Evolutionary conservation across 768 basidiomycete species (phyloP), one percentile per base, ranked within the genome.

Genomic region (Punctularia strigosozonata): DNA sequence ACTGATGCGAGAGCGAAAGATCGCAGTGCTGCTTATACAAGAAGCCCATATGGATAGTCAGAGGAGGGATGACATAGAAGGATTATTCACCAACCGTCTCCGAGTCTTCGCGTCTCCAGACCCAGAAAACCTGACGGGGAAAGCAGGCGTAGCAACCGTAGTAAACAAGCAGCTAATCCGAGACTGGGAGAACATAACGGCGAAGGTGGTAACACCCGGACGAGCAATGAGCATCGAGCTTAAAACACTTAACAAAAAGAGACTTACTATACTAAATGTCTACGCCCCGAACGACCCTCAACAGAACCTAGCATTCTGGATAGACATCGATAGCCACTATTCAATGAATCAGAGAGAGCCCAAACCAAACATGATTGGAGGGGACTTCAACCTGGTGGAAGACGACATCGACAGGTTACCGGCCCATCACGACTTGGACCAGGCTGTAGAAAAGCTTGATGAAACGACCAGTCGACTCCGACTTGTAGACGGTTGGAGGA

Each of bases 401-500:
- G 28, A 30, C 15, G 28, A 10, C 15, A 30, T 30, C 28, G 28
- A 30, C 28, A 10, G 28, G 28, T 15, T 30, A 10, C 28, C 28
- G 15, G 15, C 15, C 10, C 28, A 30, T 30, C 10, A 30, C 10
- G 28, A 30, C 28, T 30, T 15, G 28, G 15, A 15, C 10, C 8
- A 7, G 0, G 41, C 54, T 2, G 37, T 42, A 0, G 23, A 45
- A 1, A 47, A 49, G 0, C 46, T 67, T 0, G 40, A 42, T 1
- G 31, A 47, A 0, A 40, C 65, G 0, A 60, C 56, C 40, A 10
- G 8, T 0, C 18, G 8, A 3, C 38, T 58, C 0, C 4, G 46
- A 0, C 30, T 66, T 0, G 14, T 14, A 0, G 63, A 65, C 41
- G 58, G 62, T 0, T 68, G 64, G 62, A 21, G 61, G 30, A n/a